These are phyloP conservation scores for Rhizomucor pusillus DNA, from an alignment of 371 early-diverging fungal species.

Conservation along the genomic window DNA sequence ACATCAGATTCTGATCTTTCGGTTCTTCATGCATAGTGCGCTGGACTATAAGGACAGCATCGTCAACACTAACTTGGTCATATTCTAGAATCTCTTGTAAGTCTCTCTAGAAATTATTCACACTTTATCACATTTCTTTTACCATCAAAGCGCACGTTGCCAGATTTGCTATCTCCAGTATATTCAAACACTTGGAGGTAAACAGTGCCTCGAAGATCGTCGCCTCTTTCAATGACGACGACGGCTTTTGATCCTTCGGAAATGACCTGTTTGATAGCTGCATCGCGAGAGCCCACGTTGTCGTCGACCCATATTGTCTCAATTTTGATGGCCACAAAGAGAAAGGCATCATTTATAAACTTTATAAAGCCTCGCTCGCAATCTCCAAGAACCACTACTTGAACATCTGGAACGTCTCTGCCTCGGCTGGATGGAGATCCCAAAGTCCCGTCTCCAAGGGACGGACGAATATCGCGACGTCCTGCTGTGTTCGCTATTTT, in stretches of 20 bases:
- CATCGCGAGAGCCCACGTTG: slow-evolving; percentile 3
- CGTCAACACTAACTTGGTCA: slow-evolving; percentile 22
- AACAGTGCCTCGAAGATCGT: slow-evolving; percentile 27
- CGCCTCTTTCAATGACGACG: slow-evolving; percentile 40
- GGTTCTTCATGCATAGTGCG: slow-evolving; percentile 7
- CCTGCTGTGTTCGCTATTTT: background rate
- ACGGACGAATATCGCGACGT: background rate
- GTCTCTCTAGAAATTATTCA: background rate
- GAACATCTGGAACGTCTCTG: slow-evolving; percentile 14
- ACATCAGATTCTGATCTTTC: background rate
- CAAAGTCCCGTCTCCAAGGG: background rate
- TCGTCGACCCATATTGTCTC: slow-evolving; percentile 1
- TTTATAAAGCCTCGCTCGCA: slow-evolving; percentile 13
- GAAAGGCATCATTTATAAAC: slow-evolving; percentile 13
- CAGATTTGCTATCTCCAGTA: slow-evolving; percentile 2
- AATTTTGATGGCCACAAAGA: background rate
- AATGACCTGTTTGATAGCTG: slow-evolving; percentile 31
- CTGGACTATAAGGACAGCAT: slow-evolving; percentile 22
- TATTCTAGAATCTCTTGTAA: slow-evolving; percentile 14
- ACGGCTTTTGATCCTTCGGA: slow-evolving; percentile 51
- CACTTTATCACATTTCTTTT: too few species aligned
- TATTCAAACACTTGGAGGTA: slow-evolving; percentile 30
- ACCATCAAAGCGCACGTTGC: slow-evolving; percentile 31
- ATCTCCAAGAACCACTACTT: slow-evolving; percentile 17
- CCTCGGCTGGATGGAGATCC: slow-evolving; percentile 6